Evolutionary conservation across 371 early-diverging fungal species (phyloP).

Genomic region (Mortierella sp.): DNA sequence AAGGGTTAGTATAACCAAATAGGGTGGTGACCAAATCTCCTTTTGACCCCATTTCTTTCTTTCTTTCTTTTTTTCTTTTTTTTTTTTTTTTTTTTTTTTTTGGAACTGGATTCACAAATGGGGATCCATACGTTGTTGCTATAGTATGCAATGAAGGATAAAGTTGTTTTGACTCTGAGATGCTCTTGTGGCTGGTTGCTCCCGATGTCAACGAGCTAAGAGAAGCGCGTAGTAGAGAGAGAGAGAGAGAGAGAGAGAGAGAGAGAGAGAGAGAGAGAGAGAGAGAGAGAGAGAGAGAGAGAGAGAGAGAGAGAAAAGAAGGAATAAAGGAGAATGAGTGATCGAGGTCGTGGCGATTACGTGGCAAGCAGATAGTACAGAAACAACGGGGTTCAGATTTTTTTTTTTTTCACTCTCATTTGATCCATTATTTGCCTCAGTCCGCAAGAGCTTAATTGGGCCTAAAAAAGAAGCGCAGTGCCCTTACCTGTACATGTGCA

Average conservation of each 20-base stretch:
- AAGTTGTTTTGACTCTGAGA: neutral
- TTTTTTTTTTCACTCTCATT: no score
- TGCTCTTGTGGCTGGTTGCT: slow-evolving; percentile 87
- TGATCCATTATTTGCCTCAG: neutral
- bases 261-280: no score
- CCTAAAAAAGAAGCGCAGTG: neutral
- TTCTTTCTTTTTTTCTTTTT: no score
- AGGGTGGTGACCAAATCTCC: no score
- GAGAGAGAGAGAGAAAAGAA: no score
- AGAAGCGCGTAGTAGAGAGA: no score
- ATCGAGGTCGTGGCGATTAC: neutral
- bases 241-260: no score
- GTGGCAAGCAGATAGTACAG: neutral
- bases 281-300: no score
- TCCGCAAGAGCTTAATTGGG: neutral
- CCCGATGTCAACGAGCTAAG: slow-evolving; percentile 87
- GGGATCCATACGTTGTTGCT: neutral
- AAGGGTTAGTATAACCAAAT: no score
- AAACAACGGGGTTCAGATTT: neutral
- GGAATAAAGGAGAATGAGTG: neutral
- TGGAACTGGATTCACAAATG: no score
- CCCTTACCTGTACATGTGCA: slow-evolving; percentile 94
- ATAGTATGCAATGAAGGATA: neutral
- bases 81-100: no score
- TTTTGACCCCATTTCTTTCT: no score